Base-by-base conservation (phyloP, 106 monocot genomes). In the Agapanthus africanus region DNA sequence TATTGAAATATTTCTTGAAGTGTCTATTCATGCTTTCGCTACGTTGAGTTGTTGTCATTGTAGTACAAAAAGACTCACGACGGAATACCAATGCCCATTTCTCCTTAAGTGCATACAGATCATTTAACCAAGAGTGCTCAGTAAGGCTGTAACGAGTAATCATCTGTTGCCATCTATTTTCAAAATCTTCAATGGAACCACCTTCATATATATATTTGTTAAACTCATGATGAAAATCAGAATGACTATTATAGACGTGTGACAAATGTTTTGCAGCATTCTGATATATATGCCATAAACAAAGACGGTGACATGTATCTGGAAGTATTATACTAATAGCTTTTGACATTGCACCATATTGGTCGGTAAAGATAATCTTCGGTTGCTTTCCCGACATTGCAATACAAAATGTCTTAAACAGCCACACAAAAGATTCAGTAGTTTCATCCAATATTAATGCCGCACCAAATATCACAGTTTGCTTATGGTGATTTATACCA, bases 401-500 rank as follows among this genome's bases (percentile, higher is more conserved):
- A 34, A 27, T 37, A 7, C 38, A 41, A 34, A 77, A 82, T 16
- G 77, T 77, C 9, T 70, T 63, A 30, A 77, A 70, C 60, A 77
- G 59, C 73, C 82, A 82, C 42, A 42, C 47, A 26, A 70, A 82
- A 11, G 82, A 69, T 33, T 78, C 71, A 38, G 36, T 51, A 9
- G 66, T 52, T 16, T 82, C 73, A 62, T 62, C 71, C 50, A 71
- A 82, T 0, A 75, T 1, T 18, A 83, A 71, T 35, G 74, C 78
- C 19, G 66, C 65, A 52, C 78, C 83, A 75, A 79, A 78, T 19
- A 75, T 25, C 4, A 78, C 60, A 31, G 49, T 56, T 39, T 74
- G 69, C 10, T 33, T 73, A 27, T 81, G 77, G 51, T 82, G 73
- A 63, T 82, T 82, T 54, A 82, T 63, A 16, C 77, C 82, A 47